Evolutionary conservation across 2,329 filamentous ascomycete genomes (phyloP), one percentile per base, ranked within the genome.

Genomic region (Daldinia eschscholtzii): DNA sequence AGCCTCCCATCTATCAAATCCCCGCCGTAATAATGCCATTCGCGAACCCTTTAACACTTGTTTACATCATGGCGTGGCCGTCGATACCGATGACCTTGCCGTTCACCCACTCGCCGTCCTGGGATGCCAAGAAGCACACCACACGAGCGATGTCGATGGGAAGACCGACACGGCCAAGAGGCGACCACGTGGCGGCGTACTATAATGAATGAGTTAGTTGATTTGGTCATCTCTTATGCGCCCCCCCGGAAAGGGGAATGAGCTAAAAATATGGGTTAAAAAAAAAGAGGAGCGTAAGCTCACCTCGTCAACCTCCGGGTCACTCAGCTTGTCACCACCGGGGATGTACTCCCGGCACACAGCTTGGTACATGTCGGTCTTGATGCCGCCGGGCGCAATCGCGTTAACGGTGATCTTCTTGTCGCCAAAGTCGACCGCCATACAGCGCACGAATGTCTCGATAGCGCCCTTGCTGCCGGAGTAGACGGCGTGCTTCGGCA

Each of bases 401-500:
- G 87, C 88, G 75, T 91, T 91, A 78, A 91, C 88, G 0, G 89
- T 91, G 77, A 91, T 89, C 63, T 88, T 87, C 75, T 89, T 86
- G 81, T 90, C 86, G 61, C 90, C 88, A 72, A 87, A 89, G 82
- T 92, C 90, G 53, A 89, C 90, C 4, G 92, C 90, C 81, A 93
- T 91, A 74, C 87, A 89, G 78, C 92, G 90, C 73, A 92, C 90
- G 80, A 93, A 92, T 10, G 90, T 91, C 80, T 93, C 92, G 68
- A 93, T 90, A 41, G 92, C 89, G 74, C 91, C 92, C 84, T 94
- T 94, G 79, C 85, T 89, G 13, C 88, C 91, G 23, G 91, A 91
- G 84, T 94, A 94, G 55, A 94, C 85, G 13, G 89, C 85, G 79
- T 93, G 91, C 76, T 89, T 88, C 68, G 89, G 89, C 18, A 93